Evolutionary conservation across 164 flowering plant species (phyloP), one percentile per base, ranked within the genome.

Genomic region (Nymphaea colorata): DNA sequence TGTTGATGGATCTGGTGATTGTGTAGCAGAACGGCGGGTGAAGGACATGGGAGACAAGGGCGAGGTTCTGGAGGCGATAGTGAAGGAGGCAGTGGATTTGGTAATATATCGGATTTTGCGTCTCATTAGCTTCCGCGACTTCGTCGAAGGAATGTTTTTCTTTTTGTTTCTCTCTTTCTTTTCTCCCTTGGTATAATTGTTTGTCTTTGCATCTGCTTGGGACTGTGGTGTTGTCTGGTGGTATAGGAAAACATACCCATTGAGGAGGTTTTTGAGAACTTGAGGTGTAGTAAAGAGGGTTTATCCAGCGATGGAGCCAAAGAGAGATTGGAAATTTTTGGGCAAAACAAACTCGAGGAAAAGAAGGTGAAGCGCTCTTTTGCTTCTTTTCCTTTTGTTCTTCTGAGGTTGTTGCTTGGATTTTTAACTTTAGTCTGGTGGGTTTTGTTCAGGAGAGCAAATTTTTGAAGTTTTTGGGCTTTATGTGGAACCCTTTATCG

Each of bases 401-500:
- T 8, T 11, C 8, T 62, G 25, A 62, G 7, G 36, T 62, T 62
- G n/a, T 11, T 11, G n/a, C 12, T 25, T 6, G 18, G 8, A 7
- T 6, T 62, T 25, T 17, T 11, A 62, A 11, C 64, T 62, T 14
- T 62, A 14, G 8, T 18, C 7, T 17, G 8, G 12, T 62, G n/a
- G 8, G 8, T 62, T 11, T 11, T 62, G 8, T 62, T 62, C 70
- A 86, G 90, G 94, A 87, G 75, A 85, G 79, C 63, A 88, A 88
- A 73, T 14, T 88, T 43, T 66, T 88, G 43, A 88, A 88, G 74
- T 88, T 86, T 67, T 76, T 88, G 77, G 89, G 91, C 1, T 88
- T 86, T 69, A 86, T 86, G 94, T 87, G 94, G 91, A 88, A 88
- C 73, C 90, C 91, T 70, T 69, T 88, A 12, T 88, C 93, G 71